phyloP scores from a whole-genome alignment of 306 rosid genomes.

The Geum urbanum region DNA sequence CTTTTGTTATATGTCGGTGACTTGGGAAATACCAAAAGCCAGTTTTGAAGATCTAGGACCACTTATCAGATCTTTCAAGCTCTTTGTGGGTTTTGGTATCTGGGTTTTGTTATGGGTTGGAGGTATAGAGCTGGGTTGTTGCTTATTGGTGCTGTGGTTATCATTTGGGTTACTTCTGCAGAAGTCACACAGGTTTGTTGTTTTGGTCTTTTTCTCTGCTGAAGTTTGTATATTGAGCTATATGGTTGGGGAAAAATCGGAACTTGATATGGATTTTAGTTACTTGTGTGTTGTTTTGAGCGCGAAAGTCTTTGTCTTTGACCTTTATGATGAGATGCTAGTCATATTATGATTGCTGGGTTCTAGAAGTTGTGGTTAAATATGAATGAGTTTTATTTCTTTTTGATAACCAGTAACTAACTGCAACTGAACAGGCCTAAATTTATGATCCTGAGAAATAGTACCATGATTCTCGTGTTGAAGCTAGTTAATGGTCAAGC shows the following conservation, averaged over 20 bases:
- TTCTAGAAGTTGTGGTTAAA: not conserved
- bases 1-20: slow-evolving; percentile 13
- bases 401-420: not conserved
- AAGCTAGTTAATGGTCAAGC: slow-evolving; percentile 3
- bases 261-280: slow-evolving; percentile 6
- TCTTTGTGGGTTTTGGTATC: slow-evolving; percentile 17
- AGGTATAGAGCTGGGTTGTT: slow-evolving; percentile 77
- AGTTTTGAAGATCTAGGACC: slow-evolving; percentile 33
- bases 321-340: not conserved
- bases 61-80: slow-evolving; percentile 33
- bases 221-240: not conserved
- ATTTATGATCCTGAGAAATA: not conserved
- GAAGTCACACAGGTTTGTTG: slow-evolving; percentile 88
- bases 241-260: slow-evolving; percentile 1
- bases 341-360: not conserved
- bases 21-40: slow-evolving; percentile 17
- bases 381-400: not conserved
- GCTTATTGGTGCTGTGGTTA: slow-evolving; percentile 72
- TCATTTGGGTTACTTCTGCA: slow-evolving; percentile 94
- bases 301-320: not conserved
- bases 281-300: not conserved
- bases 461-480: not conserved
- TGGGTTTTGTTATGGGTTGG: slow-evolving; percentile 65
- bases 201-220: not conserved
- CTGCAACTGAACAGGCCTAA: not conserved